Evolutionary conservation across 2,329 filamentous ascomycete species (phyloP), one percentile per base, ranked within the genome.

Genomic region (Helotiales sp.): DNA sequence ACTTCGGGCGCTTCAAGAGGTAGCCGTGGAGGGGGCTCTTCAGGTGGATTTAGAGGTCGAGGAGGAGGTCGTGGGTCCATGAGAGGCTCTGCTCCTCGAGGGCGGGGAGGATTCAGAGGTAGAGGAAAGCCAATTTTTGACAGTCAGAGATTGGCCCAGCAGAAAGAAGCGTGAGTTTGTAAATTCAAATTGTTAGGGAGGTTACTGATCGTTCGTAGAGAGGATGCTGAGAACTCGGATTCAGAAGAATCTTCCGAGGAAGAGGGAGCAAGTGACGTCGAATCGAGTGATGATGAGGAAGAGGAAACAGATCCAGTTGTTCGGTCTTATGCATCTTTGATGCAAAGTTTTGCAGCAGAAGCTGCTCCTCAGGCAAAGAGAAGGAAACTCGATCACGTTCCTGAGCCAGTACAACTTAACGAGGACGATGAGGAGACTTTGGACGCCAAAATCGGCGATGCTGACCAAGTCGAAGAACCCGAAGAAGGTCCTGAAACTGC

Each of bases 291-390:
- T 45, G 84, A 84, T 55, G 81, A 83, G 22, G 78, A 79, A 45
- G 80, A 81, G 26, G 74, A 78, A n/a, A 69, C 76, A 47, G 50
- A 76, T 5, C 73, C 80, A 10, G 62, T 79, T 28, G 78, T 80
- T 28, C 81, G 82, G 32, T 84, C 88, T 3, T 90, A 90, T 70
- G 80, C 84, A 78, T 80, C 85, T 7, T 79, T 90, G 6, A 80
- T 90, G 73, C 83, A 88, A 73, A 88, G 85, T 66, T 79, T 90
- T 58, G 80, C 82, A 2, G 82, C 84, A 28, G 79, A 81, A 3
- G 74, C 78, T 24, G 78, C 75, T 24, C 83, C 82, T 1, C 82
- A 80, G 49, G 78, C 84, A 1, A 90, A 90, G 75, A 82, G 86
- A 75, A 82, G 87, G 64, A 90, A 89, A 73, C 70, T 89, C 8